Evolutionary conservation across 371 early-diverging fungal genomes (phyloP), one percentile per base, ranked within the genome.

Genomic region (Actinomortierella ambigua): DNA sequence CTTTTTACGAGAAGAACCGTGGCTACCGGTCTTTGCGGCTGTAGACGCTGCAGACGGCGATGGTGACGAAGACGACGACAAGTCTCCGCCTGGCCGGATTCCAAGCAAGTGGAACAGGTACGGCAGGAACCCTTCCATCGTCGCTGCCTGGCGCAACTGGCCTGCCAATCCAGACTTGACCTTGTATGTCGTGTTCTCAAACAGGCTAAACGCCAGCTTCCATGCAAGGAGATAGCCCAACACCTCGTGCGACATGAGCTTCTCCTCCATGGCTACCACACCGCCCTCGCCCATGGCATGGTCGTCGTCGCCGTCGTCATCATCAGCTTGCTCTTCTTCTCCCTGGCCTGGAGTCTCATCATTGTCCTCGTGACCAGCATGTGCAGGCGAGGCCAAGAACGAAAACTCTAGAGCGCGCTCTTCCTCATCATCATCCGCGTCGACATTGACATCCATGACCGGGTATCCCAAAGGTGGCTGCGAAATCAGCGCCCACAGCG

Each of bases 131-230:
- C 69, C 57, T 11, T 82, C 63, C 22, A 86, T 79, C 1, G 79
- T 79, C 50, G 83, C 81, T 7, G 78, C 67, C 17, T 83, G 81
- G 52, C 91, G 84, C 6, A 95, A 29, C 51, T 93, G 88, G 2
- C 66, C 61, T 2, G 88, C 82, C 55, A 89, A 85, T 26, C 78
- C 77, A 47, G 88, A 78, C 64, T 89, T 89, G 61, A 93, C 78
- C 28, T 89, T 85, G 69, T 87, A 92, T 15, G 93, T 93, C 92
- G 92, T 88, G 68, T 92, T 88, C n/a, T 84, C 84, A 63, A 94
- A 90, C 42, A 92, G 88, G 60, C 89, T 90, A 61, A 92, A 85
- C 39, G 90, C 63, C 13, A 88, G 71, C 79, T 90, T 83, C 91
- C 93, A 92, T 0, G 87, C 78, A 43, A 92, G 65, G 29, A 94